A percentile compares a stretch with the other conserved stretches of the same genome.
phyloP scores from a whole-genome alignment of 257 asterid species.

The Striga asiatica region DNA sequence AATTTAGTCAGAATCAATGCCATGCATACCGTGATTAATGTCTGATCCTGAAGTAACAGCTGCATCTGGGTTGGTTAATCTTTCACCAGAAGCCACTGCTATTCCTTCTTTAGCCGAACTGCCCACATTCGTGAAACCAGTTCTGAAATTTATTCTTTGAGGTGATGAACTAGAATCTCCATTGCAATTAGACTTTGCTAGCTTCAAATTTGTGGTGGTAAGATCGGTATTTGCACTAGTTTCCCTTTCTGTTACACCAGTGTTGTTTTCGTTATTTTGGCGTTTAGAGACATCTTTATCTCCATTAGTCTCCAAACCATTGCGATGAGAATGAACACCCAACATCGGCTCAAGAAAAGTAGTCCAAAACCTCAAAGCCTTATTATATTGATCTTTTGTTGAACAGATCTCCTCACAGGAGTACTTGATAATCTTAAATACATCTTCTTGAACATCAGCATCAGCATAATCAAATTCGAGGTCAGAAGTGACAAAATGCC shows the following conservation, averaged over 20 bases:
- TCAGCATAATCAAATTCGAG: slow-evolving; percentile 71
- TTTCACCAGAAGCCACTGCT: slow-evolving; percentile 34
- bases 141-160: slow-evolving; percentile 25
- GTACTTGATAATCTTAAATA: slow-evolving; percentile 61
- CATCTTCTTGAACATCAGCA: slow-evolving; percentile 61
- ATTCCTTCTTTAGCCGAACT: slow-evolving; percentile 34
- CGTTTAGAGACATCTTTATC: slow-evolving; percentile 38
- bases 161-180: slow-evolving; percentile 49
- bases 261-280: slow-evolving; percentile 23
- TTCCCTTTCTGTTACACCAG: slow-evolving; percentile 42
- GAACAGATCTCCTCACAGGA: slow-evolving; percentile 85
- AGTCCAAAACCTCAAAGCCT: slow-evolving; percentile 71
- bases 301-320: slow-evolving; percentile 35
- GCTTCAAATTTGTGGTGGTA: slow-evolving; percentile 34
- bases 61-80: slow-evolving; percentile 30
- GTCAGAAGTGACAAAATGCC: slow-evolving; percentile 49
- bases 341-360: slow-evolving; percentile 69
- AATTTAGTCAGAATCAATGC: slow-evolving; percentile 13
- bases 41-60: slow-evolving; percentile 34
- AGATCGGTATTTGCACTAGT: slow-evolving; percentile 47
- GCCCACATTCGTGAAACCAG: slow-evolving; percentile 36
- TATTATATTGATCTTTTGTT: slow-evolving; percentile 63
- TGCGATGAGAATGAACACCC: slow-evolving; percentile 47
- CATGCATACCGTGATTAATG: slow-evolving; percentile 38
- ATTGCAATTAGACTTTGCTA: slow-evolving; percentile 37